Base-by-base conservation (phyloP, 2,329 filamentous ascomycete genomes). In the Dothiorella sarmentorum region DNA sequence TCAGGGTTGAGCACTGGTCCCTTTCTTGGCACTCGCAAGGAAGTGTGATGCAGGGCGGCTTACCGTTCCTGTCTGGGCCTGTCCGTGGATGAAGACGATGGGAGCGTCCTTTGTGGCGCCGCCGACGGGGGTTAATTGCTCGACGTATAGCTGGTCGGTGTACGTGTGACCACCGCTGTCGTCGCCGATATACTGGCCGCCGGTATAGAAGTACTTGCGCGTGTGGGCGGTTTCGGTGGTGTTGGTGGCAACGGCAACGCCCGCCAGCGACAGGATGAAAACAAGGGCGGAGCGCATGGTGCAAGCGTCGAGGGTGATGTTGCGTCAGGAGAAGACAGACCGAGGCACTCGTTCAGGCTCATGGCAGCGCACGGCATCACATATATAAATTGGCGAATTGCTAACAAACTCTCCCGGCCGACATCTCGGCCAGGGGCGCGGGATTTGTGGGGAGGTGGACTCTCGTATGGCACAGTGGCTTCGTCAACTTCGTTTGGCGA, bases 91-190 rank as follows among this genome's bases (percentile, higher is more conserved):
- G 38, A 56, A 44, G 18, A 53, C 17, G 24, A 53, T 40, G 15
- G 49, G 49, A 31, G 18, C 29, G 20, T 22, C 55, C 40, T 38
- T 57, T n/a, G 42, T 47, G 10, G 22, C 29, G 37, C 7, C 11
- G 63, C 64, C 5, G 59, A 29, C 31, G 9, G 55, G 42, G 2
- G 33, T 64, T 22, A 70, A 62, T 43, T 69, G 70, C 17, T 72
- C 68, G 43, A 68, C 66, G 49, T 69, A 69, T 13, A 71, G 66
- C 51, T 68, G 66, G 26, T 60, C 61, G 52, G 22, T 60, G 6
- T 49, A 52, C 20, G 20, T 40, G 31, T 44, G 37, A 5, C 26
- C 13, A 31, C 45, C 42, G 7, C 18, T 20, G 26, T 24, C 10
- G 31, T 45, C 20, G 24, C 29, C 17, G 1, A 49, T 58, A 24